Conservation (phyloP, 768 basidiomycete species). For the Psilocybe subaeruginosa region DNA sequence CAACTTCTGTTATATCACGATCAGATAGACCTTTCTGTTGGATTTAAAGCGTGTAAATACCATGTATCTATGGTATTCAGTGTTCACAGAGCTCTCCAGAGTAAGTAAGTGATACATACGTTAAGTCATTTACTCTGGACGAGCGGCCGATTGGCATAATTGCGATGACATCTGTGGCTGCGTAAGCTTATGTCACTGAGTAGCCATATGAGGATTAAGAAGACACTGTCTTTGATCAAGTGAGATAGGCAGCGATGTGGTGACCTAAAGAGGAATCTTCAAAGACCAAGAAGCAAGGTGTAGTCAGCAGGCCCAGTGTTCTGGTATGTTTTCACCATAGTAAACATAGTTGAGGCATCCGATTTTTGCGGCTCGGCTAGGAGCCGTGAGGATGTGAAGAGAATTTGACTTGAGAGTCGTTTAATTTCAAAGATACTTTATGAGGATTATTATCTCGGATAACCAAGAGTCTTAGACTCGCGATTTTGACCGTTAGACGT, state of each 20-base stretch:
- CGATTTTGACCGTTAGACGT: background rate
- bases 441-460: background rate
- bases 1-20: too few species aligned
- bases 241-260: constrained; percentile 16
- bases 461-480: background rate
- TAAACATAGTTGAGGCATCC: constrained; percentile 4
- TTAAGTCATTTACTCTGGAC: background rate
- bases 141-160: background rate
- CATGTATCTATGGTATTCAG: too few species aligned
- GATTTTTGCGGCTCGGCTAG: constrained; percentile 14
- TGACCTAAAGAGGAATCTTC: constrained; percentile 16
- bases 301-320: constrained; percentile 3
- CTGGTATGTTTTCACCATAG: constrained; percentile 10
- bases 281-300: constrained; percentile 6
- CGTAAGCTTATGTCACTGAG: background rate
- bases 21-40: too few species aligned
- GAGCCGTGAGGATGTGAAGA: background rate
- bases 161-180: background rate
- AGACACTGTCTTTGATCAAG: background rate
- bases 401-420: background rate
- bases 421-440: background rate
- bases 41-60: background rate
- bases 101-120: background rate
- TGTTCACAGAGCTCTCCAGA: too few species aligned
- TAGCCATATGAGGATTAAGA: background rate